Conservation (phyloP, 129 eudicot species). For the Arctium minus region DNA sequence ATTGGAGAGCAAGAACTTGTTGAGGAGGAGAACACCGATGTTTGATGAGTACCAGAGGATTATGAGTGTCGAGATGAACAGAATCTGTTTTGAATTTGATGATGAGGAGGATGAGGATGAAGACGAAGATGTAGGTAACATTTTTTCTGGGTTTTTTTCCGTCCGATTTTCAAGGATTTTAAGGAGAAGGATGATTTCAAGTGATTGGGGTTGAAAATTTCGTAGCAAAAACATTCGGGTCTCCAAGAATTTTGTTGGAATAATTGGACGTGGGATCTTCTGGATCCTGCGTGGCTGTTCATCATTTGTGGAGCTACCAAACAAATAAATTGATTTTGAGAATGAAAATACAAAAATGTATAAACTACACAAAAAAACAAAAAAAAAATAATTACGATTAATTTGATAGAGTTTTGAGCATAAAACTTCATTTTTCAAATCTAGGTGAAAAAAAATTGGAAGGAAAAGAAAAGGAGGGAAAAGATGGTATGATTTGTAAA, state of each 20-base stretch:
- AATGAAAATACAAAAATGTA: too few species aligned
- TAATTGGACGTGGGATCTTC: not conserved
- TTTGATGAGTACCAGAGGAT: slow-evolving; percentile 65
- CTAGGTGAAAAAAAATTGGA: too few species aligned
- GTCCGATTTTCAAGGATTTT: not conserved
- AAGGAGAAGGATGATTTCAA: not conserved
- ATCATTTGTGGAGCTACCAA: not conserved
- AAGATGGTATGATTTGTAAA: too few species aligned
- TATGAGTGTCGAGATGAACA: slow-evolving; percentile 52
- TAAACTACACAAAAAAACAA: too few species aligned
- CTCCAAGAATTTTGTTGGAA: not conserved
- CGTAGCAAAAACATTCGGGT: not conserved
- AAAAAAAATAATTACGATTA: too few species aligned
- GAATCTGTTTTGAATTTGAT: slow-evolving; percentile 28
- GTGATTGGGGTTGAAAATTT: not conserved
- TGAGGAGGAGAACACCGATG: slow-evolving; percentile 70
- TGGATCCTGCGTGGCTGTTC: not conserved
- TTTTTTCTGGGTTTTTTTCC: not conserved
- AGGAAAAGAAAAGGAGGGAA: too few species aligned
- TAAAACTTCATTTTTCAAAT: too few species aligned
- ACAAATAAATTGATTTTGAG: not conserved
- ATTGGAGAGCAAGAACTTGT: slow-evolving; percentile 63
- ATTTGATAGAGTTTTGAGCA: too few species aligned
- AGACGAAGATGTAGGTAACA: not conserved
- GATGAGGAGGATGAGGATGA: not conserved